Evolutionary conservation across 1,284 basidiomycete genomes (phyloP).

Genomic region (Marasmius oreades): DNA sequence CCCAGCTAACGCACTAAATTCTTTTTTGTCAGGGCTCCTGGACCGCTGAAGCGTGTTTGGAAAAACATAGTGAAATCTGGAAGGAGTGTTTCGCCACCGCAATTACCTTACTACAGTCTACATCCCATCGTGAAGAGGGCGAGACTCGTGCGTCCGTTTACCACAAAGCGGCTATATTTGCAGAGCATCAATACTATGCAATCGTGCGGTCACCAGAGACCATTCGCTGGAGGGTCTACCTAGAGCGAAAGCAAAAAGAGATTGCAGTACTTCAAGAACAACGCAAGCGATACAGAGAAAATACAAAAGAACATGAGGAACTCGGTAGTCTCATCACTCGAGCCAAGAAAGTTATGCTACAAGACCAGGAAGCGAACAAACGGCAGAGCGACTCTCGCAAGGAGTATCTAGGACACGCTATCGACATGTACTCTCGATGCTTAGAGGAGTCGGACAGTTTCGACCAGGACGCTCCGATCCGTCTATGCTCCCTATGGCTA

Average conservation of each 20-base stretch:
- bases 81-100: conserved; percentile 70
- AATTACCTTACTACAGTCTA: conserved; percentile 35
- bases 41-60: conserved; percentile 83
- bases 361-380: conserved; percentile 67
- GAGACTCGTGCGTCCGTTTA: conserved; percentile 62
- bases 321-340: conserved; percentile 28
- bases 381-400: conserved; percentile 41
- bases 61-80: conserved; percentile 78
- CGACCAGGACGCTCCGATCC: conserved; percentile 77
- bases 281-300: conserved; percentile 21
- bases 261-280: conserved; percentile 47
- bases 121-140: conserved; percentile 16
- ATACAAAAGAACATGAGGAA: conserved; percentile 24
- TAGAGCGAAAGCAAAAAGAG: conserved; percentile 69
- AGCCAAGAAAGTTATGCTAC: conserved; percentile 36
- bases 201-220: conserved; percentile 72
- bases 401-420: conserved; percentile 69
- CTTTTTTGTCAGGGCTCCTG: conserved; percentile 71
- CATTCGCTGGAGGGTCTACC: conserved; percentile 66
- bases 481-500: conserved; percentile 91
- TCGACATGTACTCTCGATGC: conserved; percentile 82
- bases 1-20: conserved; percentile 2
- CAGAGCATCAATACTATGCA: conserved; percentile 81
- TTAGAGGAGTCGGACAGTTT: conserved; percentile 67
- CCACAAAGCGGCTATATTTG: conserved; percentile 84